Percentiles rank a stretch among this genome's conserved stretches.
These are phyloP conservation scores for Salix dunnii DNA, from an alignment of 345 rosid genomes.

Conservation along the genomic window DNA sequence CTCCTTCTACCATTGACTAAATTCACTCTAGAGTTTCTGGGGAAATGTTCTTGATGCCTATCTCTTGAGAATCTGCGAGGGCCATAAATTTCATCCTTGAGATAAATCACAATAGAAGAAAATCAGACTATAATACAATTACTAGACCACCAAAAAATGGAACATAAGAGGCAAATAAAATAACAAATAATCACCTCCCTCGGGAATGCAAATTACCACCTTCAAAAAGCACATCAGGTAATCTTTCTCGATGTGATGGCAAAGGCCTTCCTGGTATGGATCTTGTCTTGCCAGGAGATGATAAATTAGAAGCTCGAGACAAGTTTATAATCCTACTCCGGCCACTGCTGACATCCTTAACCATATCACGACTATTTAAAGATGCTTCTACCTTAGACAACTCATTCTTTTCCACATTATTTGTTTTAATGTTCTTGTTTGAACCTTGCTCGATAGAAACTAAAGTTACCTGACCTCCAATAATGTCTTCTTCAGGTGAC, in stretches of 20 bases:
- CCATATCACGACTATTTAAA: constrained; percentile 34
- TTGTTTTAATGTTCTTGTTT: constrained; percentile 28
- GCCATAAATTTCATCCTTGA: constrained; percentile 43
- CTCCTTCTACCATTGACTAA: constrained; percentile 60
- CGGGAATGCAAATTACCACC: constrained; percentile 42
- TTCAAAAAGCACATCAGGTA: constrained; percentile 53
- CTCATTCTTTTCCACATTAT: constrained; percentile 35
- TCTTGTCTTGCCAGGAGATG: constrained; percentile 46
- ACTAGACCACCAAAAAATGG: neutral
- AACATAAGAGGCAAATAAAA: constrained; percentile 3
- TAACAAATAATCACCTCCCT: constrained; percentile 71
- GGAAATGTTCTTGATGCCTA: constrained; percentile 47
- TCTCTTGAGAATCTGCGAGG: constrained; percentile 17
- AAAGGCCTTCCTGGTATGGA: constrained; percentile 44
- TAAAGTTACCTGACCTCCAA: constrained; percentile 34
- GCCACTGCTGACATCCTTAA: constrained; percentile 40
- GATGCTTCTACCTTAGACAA: constrained; percentile 38
- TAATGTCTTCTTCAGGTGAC: constrained; percentile 29
- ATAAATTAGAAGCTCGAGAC: constrained; percentile 39
- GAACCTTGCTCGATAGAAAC: constrained; percentile 29
- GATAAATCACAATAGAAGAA: constrained; percentile 18
- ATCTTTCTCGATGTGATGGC: constrained; percentile 46
- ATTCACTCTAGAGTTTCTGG: constrained; percentile 55
- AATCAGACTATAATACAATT: neutral
- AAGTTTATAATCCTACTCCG: constrained; percentile 60